Percentiles rank a stretch among this genome's conserved stretches.
These are phyloP conservation scores for Raphanus hybrid DNA, from an alignment of 441 rosid species.

Conservation along the genomic window DNA sequence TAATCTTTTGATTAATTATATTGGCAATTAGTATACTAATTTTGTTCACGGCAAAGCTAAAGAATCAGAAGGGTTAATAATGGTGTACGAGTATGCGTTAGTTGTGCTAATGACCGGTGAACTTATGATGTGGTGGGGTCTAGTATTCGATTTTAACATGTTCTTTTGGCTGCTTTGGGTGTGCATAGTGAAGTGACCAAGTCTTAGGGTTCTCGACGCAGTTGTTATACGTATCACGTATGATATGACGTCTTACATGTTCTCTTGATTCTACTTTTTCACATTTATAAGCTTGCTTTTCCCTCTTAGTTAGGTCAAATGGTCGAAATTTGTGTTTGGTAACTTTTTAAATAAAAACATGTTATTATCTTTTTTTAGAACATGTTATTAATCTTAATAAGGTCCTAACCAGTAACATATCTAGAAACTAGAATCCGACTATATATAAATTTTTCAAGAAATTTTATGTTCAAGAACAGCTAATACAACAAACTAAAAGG, in stretches of 20 bases:
- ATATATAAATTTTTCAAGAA: not conserved
- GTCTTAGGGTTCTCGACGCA: slow-evolving; percentile 23
- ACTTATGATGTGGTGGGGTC: slow-evolving; percentile 31
- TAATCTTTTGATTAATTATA: not conserved
- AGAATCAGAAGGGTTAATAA: not conserved
- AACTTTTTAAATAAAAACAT: not conserved
- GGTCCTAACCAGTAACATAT: not conserved
- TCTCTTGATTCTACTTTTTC: slow-evolving; percentile 2
- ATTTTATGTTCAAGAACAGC: not conserved
- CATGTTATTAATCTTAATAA: not conserved
- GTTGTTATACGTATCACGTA: slow-evolving; percentile 19
- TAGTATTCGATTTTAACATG: slow-evolving; percentile 3
- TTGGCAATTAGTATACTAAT: not conserved
- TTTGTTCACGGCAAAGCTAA: slow-evolving; percentile 3
- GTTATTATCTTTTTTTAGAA: no score
- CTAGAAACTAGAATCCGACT: not conserved
- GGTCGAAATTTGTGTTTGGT: not conserved
- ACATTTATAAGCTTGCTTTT: not conserved
- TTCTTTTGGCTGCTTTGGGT: not conserved
- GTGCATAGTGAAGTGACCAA: slow-evolving; percentile 35
- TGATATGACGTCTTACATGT: not conserved
- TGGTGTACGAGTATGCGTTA: slow-evolving; percentile 4
- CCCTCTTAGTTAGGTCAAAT: not conserved
- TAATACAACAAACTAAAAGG: slow-evolving; percentile 13
- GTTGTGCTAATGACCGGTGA: slow-evolving; percentile 30